These are phyloP conservation scores for Coniochaeta sp. DNA, from an alignment of 2,329 filamentous ascomycete genomes.

Conservation along the genomic window DNA sequence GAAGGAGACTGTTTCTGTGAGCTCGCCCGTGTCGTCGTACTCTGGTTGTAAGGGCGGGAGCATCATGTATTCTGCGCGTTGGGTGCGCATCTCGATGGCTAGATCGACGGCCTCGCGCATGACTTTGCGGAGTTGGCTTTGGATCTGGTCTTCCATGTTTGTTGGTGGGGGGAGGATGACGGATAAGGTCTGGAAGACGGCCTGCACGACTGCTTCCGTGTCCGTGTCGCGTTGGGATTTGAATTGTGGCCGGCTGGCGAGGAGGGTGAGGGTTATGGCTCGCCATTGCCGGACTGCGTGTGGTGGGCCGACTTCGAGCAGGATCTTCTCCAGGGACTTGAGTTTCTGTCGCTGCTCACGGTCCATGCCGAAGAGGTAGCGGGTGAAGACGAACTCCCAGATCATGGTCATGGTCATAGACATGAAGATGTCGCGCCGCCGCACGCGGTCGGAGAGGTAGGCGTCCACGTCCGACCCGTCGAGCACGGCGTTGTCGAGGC, in stretches of 20 bases:
- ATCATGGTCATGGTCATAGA: constrained; percentile 98
- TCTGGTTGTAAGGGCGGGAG: constrained; percentile 89
- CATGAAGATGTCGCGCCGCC: constrained; percentile 92
- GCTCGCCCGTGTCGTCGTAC: constrained; percentile 88
- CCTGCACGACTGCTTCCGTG: constrained; percentile 91
- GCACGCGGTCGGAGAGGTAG: constrained; percentile 81
- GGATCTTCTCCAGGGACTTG: constrained; percentile 87
- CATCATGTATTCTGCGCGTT: constrained; percentile 98
- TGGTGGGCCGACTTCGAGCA: constrained; percentile 79
- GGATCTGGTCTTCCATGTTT: constrained; percentile 72
- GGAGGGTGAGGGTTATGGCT: constrained; percentile 84
- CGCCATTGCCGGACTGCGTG: constrained; percentile 96
- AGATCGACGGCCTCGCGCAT: constrained; percentile 83
- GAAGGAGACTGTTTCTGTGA: constrained; percentile 82
- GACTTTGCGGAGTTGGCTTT: constrained; percentile 79
- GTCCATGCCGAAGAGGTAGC: constrained; percentile 98
- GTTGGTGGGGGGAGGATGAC: constrained; percentile 81
- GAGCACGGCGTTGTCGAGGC: constrained; percentile 87
- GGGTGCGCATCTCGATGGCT: constrained; percentile 94
- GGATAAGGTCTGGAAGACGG: constrained; percentile 77
- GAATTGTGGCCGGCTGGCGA: constrained; percentile 74
- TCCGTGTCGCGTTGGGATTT: constrained; percentile 76
- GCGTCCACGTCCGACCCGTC: constrained; percentile 90
- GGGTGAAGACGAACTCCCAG: constrained; percentile 97
- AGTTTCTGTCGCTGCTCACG: constrained; percentile 95